phyloP scores from a whole-genome alignment of 2,329 filamentous ascomycete species.

The Fusarium agapanthi region DNA sequence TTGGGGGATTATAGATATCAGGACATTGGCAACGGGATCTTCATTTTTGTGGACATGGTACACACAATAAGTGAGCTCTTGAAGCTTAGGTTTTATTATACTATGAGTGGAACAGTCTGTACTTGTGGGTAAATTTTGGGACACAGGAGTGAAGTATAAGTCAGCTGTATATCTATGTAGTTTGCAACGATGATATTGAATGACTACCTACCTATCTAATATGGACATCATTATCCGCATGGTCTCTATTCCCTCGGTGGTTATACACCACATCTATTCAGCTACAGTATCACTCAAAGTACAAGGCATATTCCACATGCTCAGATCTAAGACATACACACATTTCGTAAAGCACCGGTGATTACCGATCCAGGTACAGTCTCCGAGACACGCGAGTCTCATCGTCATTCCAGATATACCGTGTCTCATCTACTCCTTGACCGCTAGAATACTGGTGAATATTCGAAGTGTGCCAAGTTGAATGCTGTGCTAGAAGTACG shows the following conservation, averaged over 20 bases:
- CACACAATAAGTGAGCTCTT: constrained; percentile 4
- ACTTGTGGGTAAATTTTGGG: background rate
- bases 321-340: constrained; percentile 6
- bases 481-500: background rate
- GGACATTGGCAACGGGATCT: constrained; percentile 8
- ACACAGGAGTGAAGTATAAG: background rate
- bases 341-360: background rate
- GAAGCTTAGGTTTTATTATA: background rate
- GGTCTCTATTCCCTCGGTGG: background rate
- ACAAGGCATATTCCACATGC: background rate
- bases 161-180: constrained; percentile 6
- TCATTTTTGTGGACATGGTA: background rate
- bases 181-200: background rate
- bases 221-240: background rate
- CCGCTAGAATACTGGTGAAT: background rate
- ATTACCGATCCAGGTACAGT: background rate
- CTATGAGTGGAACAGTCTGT: background rate
- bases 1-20: constrained; percentile 9
- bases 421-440: background rate
- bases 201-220: background rate
- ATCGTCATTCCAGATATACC: constrained; percentile 17
- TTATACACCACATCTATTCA: background rate
- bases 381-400: constrained; percentile 27
- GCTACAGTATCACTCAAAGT: background rate
- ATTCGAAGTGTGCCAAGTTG: background rate